phyloP scores from a whole-genome alignment of 2,329 filamentous ascomycete genomes.

The Colletotrichum simmondsii region DNA sequence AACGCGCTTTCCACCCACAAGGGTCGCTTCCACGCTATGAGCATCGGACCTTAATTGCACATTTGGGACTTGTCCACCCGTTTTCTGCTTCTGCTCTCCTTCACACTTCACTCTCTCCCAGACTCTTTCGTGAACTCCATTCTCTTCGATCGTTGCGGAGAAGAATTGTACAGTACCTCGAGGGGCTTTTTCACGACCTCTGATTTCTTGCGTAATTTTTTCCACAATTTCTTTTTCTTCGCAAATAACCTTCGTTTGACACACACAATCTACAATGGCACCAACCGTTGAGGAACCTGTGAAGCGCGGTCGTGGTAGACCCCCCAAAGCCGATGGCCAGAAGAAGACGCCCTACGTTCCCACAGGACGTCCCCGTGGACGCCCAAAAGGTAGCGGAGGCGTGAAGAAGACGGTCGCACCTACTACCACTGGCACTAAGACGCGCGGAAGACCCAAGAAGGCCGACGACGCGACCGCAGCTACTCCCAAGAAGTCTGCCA shows the following conservation, averaged over 20 bases:
- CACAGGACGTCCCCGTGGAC: conserved; percentile 59
- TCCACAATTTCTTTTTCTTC: background rate
- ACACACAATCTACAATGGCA: conserved; percentile 30
- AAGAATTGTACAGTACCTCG: background rate
- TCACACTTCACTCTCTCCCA: background rate
- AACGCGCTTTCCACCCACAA: conserved; percentile 5
- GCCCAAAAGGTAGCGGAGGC: conserved; percentile 54
- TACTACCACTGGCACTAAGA: conserved; percentile 33
- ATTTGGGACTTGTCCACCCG: too few relatives aligned
- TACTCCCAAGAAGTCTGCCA: background rate
- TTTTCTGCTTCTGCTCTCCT: background rate
- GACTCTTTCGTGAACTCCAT: background rate
- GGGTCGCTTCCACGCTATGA: background rate
- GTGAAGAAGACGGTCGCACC: conserved; percentile 39
- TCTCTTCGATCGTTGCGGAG: background rate
- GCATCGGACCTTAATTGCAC: background rate
- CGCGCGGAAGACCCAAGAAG: conserved; percentile 46
- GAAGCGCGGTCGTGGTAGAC: conserved; percentile 51
- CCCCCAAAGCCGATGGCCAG: conserved; percentile 51
- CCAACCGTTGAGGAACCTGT: conserved; percentile 32
- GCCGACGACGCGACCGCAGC: conserved; percentile 31
- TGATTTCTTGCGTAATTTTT: background rate
- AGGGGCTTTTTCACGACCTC: background rate
- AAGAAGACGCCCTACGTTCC: conserved; percentile 50
- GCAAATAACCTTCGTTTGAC: background rate